These are phyloP conservation scores for Harringtonia lauricola DNA, from an alignment of 2,329 filamentous ascomycete genomes.

Conservation along the genomic window DNA sequence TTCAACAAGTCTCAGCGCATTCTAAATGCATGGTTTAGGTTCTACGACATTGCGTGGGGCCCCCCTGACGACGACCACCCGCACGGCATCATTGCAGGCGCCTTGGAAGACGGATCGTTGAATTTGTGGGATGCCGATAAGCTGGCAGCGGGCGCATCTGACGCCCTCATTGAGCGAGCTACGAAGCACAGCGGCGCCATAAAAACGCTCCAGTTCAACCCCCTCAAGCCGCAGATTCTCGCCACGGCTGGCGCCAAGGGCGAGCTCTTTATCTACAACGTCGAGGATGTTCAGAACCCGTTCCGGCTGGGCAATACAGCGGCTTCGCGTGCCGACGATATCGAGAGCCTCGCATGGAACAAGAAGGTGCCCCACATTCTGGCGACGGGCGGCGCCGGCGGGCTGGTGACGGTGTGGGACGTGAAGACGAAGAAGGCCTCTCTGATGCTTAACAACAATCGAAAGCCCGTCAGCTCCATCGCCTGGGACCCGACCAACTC, in stretches of 20 bases:
- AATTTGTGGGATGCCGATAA: conserved; percentile 85
- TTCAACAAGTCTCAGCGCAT: too few relatives aligned
- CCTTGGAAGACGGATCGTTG: conserved; percentile 85
- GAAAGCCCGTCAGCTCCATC: conserved; percentile 89
- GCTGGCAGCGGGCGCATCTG: conserved; percentile 44
- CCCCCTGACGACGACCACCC: conserved; percentile 68
- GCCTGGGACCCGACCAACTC: conserved; percentile 95
- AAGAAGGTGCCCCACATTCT: conserved; percentile 95
- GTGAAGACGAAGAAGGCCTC: conserved; percentile 97
- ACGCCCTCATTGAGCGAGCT: conserved; percentile 76
- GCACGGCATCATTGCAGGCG: conserved; percentile 85
- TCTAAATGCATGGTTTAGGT: conserved; percentile 40
- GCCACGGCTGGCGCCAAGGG: conserved; percentile 91
- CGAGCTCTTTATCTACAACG: conserved; percentile 90
- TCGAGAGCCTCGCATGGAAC: conserved; percentile 97
- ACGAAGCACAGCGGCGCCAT: conserved; percentile 86
- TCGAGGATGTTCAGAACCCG: conserved; percentile 79
- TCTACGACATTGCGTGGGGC: conserved; percentile 95
- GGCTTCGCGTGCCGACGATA: conserved; percentile 83
- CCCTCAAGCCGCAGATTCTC: conserved; percentile 77
- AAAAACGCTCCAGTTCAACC: conserved; percentile 95
- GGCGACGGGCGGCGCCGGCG: conserved; percentile 83
- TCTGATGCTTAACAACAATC: conserved; percentile 86
- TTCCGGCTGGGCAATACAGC: conserved; percentile 73
- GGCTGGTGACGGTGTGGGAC: conserved; percentile 98